phyloP scores from a whole-genome alignment of 345 rosid genomes.

The Dipteronia sinensis region DNA sequence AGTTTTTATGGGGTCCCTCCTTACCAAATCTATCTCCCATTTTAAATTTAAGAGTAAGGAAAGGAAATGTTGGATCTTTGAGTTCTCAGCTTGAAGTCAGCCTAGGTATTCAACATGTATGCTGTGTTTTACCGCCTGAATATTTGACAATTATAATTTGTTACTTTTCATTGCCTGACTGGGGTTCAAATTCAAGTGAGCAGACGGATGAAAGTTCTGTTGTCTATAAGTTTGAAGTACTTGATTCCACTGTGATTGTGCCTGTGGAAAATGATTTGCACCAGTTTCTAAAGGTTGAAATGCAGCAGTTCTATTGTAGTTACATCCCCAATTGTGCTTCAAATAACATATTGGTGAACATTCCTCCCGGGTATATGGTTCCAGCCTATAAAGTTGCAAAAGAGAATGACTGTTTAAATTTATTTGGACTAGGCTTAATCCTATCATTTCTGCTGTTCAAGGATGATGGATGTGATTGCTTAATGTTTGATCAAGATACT shows the following conservation, averaged over 20 bases:
- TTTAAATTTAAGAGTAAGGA: constrained; percentile 68
- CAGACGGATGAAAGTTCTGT: constrained; percentile 38
- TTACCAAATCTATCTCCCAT: constrained; percentile 54
- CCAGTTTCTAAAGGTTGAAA: constrained; percentile 56
- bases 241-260: constrained; percentile 65
- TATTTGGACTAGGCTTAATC: constrained; percentile 67
- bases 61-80: constrained; percentile 42
- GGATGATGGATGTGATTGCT: constrained; percentile 40
- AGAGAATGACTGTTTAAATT: constrained; percentile 51
- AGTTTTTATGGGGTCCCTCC: constrained; percentile 73
- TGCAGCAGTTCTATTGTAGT: constrained; percentile 59
- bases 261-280: constrained; percentile 53
- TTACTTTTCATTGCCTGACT: constrained; percentile 80
- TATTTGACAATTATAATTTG: constrained; percentile 80
- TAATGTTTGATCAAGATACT: constrained; percentile 32
- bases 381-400: constrained; percentile 48
- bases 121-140: constrained; percentile 70
- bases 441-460: constrained; percentile 46
- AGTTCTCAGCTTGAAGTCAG: constrained; percentile 71
- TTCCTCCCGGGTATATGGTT: constrained; percentile 60
- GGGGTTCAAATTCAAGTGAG: constrained; percentile 49
- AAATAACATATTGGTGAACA: constrained; percentile 43
- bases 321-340: constrained; percentile 40
- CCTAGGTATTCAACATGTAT: constrained; percentile 81
- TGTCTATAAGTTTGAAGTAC: constrained; percentile 67